phyloP scores from a whole-genome alignment of 148 eudicot species.

The Fallopia convolvulus region DNA sequence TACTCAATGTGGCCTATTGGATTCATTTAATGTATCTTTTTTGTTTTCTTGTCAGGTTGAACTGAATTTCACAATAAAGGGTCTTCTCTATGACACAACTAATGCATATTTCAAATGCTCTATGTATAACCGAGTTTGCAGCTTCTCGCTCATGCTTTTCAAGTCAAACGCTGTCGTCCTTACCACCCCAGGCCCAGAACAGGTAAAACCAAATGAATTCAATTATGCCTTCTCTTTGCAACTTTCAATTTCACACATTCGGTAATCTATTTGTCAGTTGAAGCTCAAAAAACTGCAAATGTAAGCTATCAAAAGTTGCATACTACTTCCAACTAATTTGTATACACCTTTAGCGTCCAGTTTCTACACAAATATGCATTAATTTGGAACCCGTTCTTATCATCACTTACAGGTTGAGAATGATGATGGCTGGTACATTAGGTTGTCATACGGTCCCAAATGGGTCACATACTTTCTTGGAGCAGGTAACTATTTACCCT shows the following conservation, averaged over 20 bases:
- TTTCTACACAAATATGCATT: background rate
- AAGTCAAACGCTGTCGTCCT: slow-evolving; percentile 32
- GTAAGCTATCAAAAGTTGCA: background rate
- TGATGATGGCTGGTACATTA: slow-evolving; percentile 29
- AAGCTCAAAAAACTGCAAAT: background rate
- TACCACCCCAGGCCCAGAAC: slow-evolving; percentile 32
- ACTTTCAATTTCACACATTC: background rate
- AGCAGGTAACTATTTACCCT: slow-evolving; percentile 19
- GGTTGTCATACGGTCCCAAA: slow-evolving; percentile 43
- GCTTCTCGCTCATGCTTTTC: slow-evolving; percentile 31
- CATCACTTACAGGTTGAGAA: slow-evolving; percentile 16
- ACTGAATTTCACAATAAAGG: slow-evolving; percentile 39
- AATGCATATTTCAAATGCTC: slow-evolving; percentile 35
- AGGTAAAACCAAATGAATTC: slow-evolving; percentile 24
- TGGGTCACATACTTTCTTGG: slow-evolving; percentile 46
- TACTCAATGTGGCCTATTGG: background rate
- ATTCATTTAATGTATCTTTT: background rate
- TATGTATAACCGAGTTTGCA: slow-evolving; percentile 28
- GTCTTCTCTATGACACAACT: slow-evolving; percentile 33
- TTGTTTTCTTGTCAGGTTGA: slow-evolving; percentile 24
- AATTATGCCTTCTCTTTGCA: background rate
- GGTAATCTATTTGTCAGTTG: background rate
- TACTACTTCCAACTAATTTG: background rate
- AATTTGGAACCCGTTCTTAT: background rate
- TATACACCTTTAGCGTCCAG: background rate